Evolutionary conservation across 1,284 basidiomycete species (phyloP).

Genomic region (Cryptococcus sp.): DNA sequence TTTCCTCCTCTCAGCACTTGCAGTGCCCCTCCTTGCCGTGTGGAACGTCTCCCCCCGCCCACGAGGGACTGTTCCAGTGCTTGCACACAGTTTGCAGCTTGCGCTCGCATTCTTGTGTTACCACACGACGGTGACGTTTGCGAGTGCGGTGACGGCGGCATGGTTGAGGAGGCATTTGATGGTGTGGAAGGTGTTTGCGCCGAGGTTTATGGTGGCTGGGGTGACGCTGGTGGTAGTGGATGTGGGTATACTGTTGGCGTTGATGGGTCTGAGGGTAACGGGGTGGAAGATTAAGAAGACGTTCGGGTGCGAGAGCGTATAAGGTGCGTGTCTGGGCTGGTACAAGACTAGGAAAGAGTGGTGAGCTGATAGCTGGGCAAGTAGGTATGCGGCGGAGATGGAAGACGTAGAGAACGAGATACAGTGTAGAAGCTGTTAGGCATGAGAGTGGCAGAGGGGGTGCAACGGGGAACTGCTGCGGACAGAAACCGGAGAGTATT

Average conservation of each 20-base stretch:
- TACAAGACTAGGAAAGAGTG: too few relatives aligned
- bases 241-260: slow-evolving; percentile 48
- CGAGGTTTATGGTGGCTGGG: slow-evolving; percentile 79
- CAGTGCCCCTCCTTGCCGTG: slow-evolving; percentile 68
- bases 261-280: slow-evolving; percentile 45
- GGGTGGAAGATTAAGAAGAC: slow-evolving; percentile 47
- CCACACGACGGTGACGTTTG: slow-evolving; percentile 64
- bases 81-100: slow-evolving; percentile 53
- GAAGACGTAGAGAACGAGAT: too few relatives aligned
- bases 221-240: slow-evolving; percentile 53
- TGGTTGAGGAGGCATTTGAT: slow-evolving; percentile 84
- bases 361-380: too few relatives aligned
- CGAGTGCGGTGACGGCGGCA: slow-evolving; percentile 69
- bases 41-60: slow-evolving; percentile 81
- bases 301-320: slow-evolving; percentile 39
- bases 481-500: too few relatives aligned
- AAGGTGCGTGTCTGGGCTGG: neutral
- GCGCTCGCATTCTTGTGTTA: slow-evolving; percentile 67
- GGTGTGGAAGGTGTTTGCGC: slow-evolving; percentile 99
- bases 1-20: slow-evolving; percentile 62
- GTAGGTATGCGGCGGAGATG: too few relatives aligned
- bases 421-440: too few relatives aligned
- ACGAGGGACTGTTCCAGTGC: slow-evolving; percentile 36
- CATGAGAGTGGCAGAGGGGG: too few relatives aligned
- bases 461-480: too few relatives aligned